Conservation (phyloP, 305 asterid species). For the Solanum hybrid region DNA sequence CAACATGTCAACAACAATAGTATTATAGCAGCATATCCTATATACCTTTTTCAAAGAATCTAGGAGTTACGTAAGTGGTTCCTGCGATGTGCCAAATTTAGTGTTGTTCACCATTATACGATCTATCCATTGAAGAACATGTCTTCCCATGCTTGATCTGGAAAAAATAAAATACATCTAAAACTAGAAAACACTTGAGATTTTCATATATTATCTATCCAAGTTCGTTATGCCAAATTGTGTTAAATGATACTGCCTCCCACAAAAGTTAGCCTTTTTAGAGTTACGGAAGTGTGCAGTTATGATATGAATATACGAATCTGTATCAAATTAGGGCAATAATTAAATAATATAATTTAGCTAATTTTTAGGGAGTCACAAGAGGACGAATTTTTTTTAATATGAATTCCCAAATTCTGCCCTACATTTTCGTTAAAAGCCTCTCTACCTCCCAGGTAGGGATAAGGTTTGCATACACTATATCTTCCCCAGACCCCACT, state of each 20-base stretch:
- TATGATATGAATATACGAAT: background rate
- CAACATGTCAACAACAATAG: background rate
- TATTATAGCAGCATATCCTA: background rate
- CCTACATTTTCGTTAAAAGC: too few species aligned
- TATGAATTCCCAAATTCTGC: background rate
- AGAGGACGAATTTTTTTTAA: background rate
- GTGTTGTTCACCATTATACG: constrained; percentile 56
- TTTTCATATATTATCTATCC: background rate
- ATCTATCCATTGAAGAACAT: constrained; percentile 73
- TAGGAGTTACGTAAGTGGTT: constrained; percentile 42
- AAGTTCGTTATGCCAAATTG: background rate
- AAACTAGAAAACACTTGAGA: background rate
- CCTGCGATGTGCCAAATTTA: constrained; percentile 45
- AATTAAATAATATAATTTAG: too few species aligned
- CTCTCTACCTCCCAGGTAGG: too few species aligned
- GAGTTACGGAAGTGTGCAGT: background rate
- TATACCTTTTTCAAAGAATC: constrained; percentile 57
- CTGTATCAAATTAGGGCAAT: too few species aligned
- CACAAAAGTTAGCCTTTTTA: background rate
- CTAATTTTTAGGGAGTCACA: background rate
- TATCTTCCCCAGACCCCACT: too few species aligned
- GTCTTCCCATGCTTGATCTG: constrained; percentile 46
- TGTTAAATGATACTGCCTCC: background rate
- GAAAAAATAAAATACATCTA: background rate
- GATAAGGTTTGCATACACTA: too few species aligned